These are phyloP conservation scores for Microsporum ferrugineum DNA, from an alignment of 2,329 filamentous ascomycete genomes.

Conservation along the genomic window DNA sequence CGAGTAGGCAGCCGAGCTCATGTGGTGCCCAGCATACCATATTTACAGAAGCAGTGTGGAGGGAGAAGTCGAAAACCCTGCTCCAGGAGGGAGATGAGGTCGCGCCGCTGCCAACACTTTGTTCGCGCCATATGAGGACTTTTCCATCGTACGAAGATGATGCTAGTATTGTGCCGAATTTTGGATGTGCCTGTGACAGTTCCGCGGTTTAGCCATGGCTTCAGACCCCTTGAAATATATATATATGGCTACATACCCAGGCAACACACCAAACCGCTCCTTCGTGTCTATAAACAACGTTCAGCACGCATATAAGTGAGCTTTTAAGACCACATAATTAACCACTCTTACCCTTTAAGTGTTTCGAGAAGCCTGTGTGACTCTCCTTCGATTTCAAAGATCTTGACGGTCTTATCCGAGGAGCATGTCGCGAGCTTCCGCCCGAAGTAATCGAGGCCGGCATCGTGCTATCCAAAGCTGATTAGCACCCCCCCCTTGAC, in stretches of 20 bases:
- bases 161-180: slow-evolving; percentile 95
- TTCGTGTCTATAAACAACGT: slow-evolving; percentile 57
- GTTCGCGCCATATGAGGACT: slow-evolving; percentile 96
- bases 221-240: neutral
- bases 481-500: neutral
- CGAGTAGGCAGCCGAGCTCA: slow-evolving; percentile 85
- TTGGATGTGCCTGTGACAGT: slow-evolving; percentile 61
- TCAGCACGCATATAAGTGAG: slow-evolving; percentile 4
- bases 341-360: slow-evolving; percentile 63
- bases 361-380: slow-evolving; percentile 83
- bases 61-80: slow-evolving; percentile 81
- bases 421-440: slow-evolving; percentile 92
- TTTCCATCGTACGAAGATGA: slow-evolving; percentile 95
- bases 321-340: neutral
- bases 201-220: neutral
- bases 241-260: slow-evolving; percentile 47
- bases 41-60: slow-evolving; percentile 94
- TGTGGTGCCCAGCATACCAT: slow-evolving; percentile 96
- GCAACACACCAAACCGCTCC: slow-evolving; percentile 95
- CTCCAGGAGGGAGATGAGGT: slow-evolving; percentile 52
- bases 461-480: slow-evolving; percentile 64
- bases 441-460: slow-evolving; percentile 96
- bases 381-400: slow-evolving; percentile 94
- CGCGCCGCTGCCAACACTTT: slow-evolving; percentile 35
- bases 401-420: slow-evolving; percentile 97